Base-by-base conservation (phyloP, 2,329 filamentous ascomycete species). In the Ampelomyces quisqualis region DNA sequence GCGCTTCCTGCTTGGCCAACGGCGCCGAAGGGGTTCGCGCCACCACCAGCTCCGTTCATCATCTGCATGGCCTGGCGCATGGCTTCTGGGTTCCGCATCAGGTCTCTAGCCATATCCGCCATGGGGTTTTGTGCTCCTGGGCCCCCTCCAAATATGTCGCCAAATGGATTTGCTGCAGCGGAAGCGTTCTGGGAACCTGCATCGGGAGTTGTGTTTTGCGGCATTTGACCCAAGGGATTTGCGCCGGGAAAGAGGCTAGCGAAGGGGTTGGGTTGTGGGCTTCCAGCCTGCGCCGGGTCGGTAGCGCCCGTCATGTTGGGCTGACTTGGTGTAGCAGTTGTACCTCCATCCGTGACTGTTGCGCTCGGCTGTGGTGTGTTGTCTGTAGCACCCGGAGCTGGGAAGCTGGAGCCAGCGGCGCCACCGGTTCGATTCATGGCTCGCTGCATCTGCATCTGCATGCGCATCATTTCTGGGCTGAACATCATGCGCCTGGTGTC, bases 401-500 rank as follows among this genome's bases (percentile, higher is more conserved):
- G 90, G 65, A 98, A 97, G 4, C 81, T 75, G 29, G 73, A 43
- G 69, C 73, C 45, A 70, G 34, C 73, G 70, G 73, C 44, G 69
- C 75, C 43, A 70, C 34, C 73, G 74, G 40, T 58, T 7, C 57
- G 30, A 74, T 77, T 73, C 73, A 84, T 80, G 42, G 71, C 70
- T 45, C 86, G 78, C 64, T 90, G 86, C 82, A 97, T 85, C 47
- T 88, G 82, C 59, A 88, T 81, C 58, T 90, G 88, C 66, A 87
- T 83, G 43, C 89, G 78, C 51, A 98, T 80, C 57, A 89, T 82
- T 30, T 89, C 81, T 3, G 93, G 93, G 63, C 94, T 90, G 48
- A 89, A 91, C 78, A 98, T 85, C 86, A 97, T 93, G 36, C 86
- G 79, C 59, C 93, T 81, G 72, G 97, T 90, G 50, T 90, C 80